Evolutionary conservation across 352 stramenopile genomes (phyloP).

Genomic region (Phytophthora pluvialis): DNA sequence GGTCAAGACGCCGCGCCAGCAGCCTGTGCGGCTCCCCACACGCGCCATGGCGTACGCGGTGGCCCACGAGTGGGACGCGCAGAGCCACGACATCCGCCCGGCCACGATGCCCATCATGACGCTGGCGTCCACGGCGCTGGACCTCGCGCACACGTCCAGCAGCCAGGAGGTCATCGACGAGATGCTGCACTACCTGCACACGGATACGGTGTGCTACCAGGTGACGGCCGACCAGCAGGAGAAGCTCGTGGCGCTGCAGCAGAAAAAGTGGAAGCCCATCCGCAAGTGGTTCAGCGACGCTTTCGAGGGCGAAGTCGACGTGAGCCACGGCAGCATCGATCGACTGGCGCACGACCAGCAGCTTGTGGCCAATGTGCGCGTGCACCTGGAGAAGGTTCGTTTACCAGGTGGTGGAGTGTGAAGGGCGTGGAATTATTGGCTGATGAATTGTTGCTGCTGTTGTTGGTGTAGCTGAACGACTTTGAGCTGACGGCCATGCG

Average conservation of each 20-base stretch:
- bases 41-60: slow-evolving; percentile 75
- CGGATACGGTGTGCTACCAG: slow-evolving; percentile 91
- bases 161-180: slow-evolving; percentile 68
- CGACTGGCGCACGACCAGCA: slow-evolving; percentile 64
- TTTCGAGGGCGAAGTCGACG: slow-evolving; percentile 81
- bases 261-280: slow-evolving; percentile 87
- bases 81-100: slow-evolving; percentile 75
- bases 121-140: slow-evolving; percentile 80
- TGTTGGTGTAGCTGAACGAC: slow-evolving; percentile 52
- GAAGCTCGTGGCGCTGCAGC: slow-evolving; percentile 79
- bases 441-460: slow-evolving; percentile 8
- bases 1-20: slow-evolving; percentile 77
- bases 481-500: slow-evolving; percentile 84
- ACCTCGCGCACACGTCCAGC: slow-evolving; percentile 66
- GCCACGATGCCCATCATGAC: slow-evolving; percentile 91
- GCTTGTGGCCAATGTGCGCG: slow-evolving; percentile 68
- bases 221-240: slow-evolving; percentile 83
- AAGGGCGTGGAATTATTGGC: background rate
- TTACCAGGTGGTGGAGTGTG: background rate
- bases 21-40: slow-evolving; percentile 66
- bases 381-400: slow-evolving; percentile 63
- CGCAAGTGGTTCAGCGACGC: slow-evolving; percentile 83
- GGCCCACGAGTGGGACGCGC: slow-evolving; percentile 87
- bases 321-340: slow-evolving; percentile 83
- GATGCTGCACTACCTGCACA: slow-evolving; percentile 89